A percentile compares a stretch with the other conserved stretches of the same genome.
Conservation (phyloP, 2,329 filamentous ascomycete genomes). For the Fusarium pseudonygamai region DNA sequence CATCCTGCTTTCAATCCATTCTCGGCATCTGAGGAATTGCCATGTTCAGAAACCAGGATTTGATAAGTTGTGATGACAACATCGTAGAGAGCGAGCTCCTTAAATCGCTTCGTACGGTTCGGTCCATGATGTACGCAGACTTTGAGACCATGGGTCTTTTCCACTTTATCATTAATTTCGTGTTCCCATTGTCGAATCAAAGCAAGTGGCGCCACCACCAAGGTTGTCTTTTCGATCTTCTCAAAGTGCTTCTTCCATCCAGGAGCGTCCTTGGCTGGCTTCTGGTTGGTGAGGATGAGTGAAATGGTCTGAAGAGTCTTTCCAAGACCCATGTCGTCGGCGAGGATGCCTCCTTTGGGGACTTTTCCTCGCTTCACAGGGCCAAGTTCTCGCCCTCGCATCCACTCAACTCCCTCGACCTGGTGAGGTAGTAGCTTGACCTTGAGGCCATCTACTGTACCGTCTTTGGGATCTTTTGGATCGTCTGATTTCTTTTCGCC, state of each 20-base stretch:
- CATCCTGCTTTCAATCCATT: conserved; percentile 78
- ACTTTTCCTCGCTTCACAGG: conserved; percentile 82
- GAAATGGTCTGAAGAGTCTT: conserved; percentile 96
- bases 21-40: conserved; percentile 69
- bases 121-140: conserved; percentile 94
- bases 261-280: conserved; percentile 66
- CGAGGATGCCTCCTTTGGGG: conserved; percentile 92
- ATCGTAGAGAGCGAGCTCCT: conserved; percentile 84
- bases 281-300: conserved; percentile 84
- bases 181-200: conserved; percentile 97
- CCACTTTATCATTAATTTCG: conserved; percentile 87
- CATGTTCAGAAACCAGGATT: conserved; percentile 91
- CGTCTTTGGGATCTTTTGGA: conserved; percentile 54
- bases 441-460: conserved; percentile 77
- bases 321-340: conserved; percentile 96
- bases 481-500: conserved; percentile 36
- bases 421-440: conserved; percentile 94
- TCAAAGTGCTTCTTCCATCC: conserved; percentile 75
- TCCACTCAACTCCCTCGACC: conserved; percentile 93
- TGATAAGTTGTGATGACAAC: conserved; percentile 98
- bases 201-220: conserved; percentile 92
- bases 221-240: conserved; percentile 77
- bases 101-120: conserved; percentile 79
- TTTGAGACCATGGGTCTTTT: conserved; percentile 73
- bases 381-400: conserved; percentile 91